Conservation (phyloP, 2,329 filamentous ascomycete genomes). For the Aspergillus nomiae region DNA sequence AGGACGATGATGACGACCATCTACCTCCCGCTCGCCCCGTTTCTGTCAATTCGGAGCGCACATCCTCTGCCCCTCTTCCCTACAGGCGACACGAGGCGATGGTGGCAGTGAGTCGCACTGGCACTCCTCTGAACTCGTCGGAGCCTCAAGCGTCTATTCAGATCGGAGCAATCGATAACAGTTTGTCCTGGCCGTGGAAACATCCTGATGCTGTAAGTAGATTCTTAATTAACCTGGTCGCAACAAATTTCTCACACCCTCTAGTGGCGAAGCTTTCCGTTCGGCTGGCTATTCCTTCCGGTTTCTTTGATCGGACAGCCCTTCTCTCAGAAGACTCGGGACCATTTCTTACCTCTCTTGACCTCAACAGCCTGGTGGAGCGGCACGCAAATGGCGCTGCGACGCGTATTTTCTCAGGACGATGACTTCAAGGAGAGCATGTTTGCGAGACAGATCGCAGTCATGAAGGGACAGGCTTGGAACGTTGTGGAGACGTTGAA, state of each 20-base stretch:
- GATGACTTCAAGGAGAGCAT: constrained; percentile 97
- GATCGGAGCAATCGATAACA: constrained; percentile 96
- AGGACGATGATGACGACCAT: constrained; percentile 49
- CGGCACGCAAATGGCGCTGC: constrained; percentile 84
- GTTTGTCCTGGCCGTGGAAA: constrained; percentile 98
- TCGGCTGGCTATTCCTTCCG: constrained; percentile 96
- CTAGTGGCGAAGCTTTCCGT: constrained; percentile 83
- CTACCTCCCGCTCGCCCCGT: constrained; percentile 64
- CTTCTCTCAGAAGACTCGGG: constrained; percentile 89
- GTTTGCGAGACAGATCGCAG: constrained; percentile 97
- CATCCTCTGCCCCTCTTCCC: constrained; percentile 55
- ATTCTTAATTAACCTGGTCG: background rate
- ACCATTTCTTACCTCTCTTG: constrained; percentile 93
- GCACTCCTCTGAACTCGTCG: constrained; percentile 52
- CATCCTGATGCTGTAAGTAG: constrained; percentile 79
- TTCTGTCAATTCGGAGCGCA: constrained; percentile 50
- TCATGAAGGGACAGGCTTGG: constrained; percentile 99
- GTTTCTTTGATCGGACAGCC: constrained; percentile 95
- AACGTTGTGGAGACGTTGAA: constrained; percentile 98
- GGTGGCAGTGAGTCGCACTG: constrained; percentile 66
- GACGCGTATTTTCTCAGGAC: constrained; percentile 86
- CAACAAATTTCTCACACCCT: constrained; percentile 15
- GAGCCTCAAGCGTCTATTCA: constrained; percentile 63
- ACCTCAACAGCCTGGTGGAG: constrained; percentile 97
- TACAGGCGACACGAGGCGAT: constrained; percentile 83